These are phyloP conservation scores for Amanita phalloides DNA, from an alignment of 768 basidiomycete species.

Conservation along the genomic window DNA sequence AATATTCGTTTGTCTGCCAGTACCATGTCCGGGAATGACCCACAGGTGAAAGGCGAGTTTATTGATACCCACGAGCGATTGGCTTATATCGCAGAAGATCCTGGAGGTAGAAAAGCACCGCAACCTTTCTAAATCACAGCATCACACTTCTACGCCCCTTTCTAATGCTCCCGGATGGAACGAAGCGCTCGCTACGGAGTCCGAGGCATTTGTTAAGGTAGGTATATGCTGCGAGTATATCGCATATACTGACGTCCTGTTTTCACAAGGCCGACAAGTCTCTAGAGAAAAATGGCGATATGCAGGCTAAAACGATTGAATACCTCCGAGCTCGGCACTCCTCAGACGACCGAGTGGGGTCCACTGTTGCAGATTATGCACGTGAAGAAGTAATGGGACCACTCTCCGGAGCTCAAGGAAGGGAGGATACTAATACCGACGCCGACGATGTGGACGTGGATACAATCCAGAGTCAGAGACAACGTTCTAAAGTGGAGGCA, in stretches of 20 bases:
- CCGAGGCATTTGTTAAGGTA: slow-evolving; percentile 61
- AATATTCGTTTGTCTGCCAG: background rate
- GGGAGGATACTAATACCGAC: slow-evolving; percentile 11
- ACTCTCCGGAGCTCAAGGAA: slow-evolving; percentile 23
- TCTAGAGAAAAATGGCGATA: slow-evolving; percentile 15
- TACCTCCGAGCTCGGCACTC: slow-evolving; percentile 28
- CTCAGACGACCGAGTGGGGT: slow-evolving; percentile 17
- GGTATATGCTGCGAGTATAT: background rate
- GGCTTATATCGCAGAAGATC: slow-evolving; percentile 18
- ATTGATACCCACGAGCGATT: background rate
- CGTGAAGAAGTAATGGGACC: slow-evolving; percentile 38
- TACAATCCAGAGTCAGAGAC: background rate
- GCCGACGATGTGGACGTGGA: background rate
- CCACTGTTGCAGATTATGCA: slow-evolving; percentile 25
- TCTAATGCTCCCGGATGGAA: slow-evolving; percentile 63
- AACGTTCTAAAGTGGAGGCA: background rate
- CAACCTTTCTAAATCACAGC: slow-evolving; percentile 32
- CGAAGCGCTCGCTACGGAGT: slow-evolving; percentile 48
- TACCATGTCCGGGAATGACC: slow-evolving; percentile 4
- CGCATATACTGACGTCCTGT: background rate
- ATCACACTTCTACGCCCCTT: slow-evolving; percentile 38
- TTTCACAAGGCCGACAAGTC: slow-evolving; percentile 30
- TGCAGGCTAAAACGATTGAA: slow-evolving; percentile 32
- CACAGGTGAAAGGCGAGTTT: background rate
- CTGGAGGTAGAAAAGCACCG: slow-evolving; percentile 43